phyloP scores from a whole-genome alignment of 352 stramenopile genomes.

The Phytophthora capsici region DNA sequence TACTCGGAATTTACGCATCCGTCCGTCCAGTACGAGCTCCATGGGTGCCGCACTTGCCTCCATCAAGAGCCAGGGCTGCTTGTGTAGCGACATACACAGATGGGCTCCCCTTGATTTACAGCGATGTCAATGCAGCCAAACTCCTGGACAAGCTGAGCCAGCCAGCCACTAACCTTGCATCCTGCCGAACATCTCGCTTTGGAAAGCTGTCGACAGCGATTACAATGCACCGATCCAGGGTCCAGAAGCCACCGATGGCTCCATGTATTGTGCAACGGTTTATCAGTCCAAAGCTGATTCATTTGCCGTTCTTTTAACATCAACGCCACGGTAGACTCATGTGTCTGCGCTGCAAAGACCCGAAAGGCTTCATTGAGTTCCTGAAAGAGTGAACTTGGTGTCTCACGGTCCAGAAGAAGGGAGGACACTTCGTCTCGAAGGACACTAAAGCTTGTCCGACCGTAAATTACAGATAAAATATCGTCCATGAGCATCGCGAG shows the following conservation, averaged over 20 bases:
- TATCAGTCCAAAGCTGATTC: not conserved
- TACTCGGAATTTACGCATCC: constrained; percentile 26
- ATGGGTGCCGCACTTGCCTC: constrained; percentile 5
- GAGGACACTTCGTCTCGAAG: constrained; percentile 14
- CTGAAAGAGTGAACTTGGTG: not conserved
- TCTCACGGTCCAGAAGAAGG: constrained; percentile 11
- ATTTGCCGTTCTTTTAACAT: not conserved
- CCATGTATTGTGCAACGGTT: constrained; percentile 14
- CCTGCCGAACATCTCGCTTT: not conserved
- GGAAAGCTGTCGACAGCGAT: not conserved
- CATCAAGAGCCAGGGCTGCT: constrained; percentile 12
- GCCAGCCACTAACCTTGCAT: constrained; percentile 8
- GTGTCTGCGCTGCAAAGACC: constrained; percentile 1
- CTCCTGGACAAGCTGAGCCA: constrained; percentile 14
- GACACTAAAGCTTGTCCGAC: constrained; percentile 7
- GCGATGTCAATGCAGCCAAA: constrained; percentile 28
- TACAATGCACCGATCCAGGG: constrained; percentile 19
- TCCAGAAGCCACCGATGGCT: constrained; percentile 32
- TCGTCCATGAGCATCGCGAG: constrained; percentile 36
- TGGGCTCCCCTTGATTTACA: constrained; percentile 5
- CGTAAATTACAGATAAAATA: constrained; percentile 35
- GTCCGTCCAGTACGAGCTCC: constrained; percentile 12
- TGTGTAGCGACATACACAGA: constrained; percentile 12
- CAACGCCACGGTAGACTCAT: constrained; percentile 1
- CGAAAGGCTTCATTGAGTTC: constrained; percentile 11